Base-by-base conservation (phyloP, 768 basidiomycete species). In the Pleurotus tuber-regium region DNA sequence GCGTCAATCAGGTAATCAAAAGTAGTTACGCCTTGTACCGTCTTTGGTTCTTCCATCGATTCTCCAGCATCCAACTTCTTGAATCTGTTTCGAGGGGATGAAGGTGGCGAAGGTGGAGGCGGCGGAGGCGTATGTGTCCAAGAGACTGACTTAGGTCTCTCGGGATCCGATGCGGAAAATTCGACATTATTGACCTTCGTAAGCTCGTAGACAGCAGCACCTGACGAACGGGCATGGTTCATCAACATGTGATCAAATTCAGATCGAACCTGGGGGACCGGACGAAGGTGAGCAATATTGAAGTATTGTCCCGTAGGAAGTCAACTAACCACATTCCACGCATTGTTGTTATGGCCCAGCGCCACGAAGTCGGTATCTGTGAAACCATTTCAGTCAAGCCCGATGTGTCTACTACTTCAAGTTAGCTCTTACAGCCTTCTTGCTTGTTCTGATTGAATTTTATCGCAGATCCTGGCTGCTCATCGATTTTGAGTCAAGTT, bases 1-100 rank as follows among this genome's bases (percentile, higher is more conserved):
- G 82, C 84, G 58, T 87, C 86, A 16, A 87, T 70, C 21, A 87
- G 64, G 53, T 77, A 85, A 44, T 84, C 76, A 50, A 86, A 87
- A 0, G 66, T 60, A 35, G 82, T 79, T 24, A 64, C 68, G 9
- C 76, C 73, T 19, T 47, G 28, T 4, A 47, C 46, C 23, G 10
- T 23, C 29, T 35, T 14, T 23, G 46, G 31, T 7, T 30, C 33
- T 6, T 35, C 46, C 29, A 14, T 19, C 25, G 28, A 19, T 30
- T 19, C 46, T 10, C 33, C 46, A 9, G 14, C 10, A 4, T 25
- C 21, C 24, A 47, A 23, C 46, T 47, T 33, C 29, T 18, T 47
- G 9, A 47, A 33, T 19, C 12, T 35, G 9, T 7, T 33, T 47
- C 23, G 2, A 10, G 46, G 46, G 10, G 46, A 47, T 6, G 46